Conservation (phyloP, 2,329 filamentous ascomycete species). For the Cadophora sp. region DNA sequence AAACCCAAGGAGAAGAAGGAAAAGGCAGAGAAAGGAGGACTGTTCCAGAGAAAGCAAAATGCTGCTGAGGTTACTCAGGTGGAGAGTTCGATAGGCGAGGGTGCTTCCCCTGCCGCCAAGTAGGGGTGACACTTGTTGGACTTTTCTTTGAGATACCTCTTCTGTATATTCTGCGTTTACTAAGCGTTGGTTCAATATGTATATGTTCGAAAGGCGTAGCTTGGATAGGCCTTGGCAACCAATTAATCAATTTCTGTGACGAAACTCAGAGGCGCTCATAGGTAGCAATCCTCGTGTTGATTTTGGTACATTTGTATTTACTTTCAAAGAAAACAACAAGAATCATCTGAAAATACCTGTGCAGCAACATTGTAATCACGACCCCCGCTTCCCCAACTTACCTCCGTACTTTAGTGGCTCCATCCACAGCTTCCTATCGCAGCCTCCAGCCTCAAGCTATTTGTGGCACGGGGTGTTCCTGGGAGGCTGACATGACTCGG, state of each 20-base stretch:
- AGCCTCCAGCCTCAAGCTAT: conserved; percentile 9
- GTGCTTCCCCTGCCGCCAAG: conserved; percentile 25
- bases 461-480: conserved; percentile 13
- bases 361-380: not conserved
- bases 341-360: too few relatives aligned
- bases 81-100: conserved; percentile 27
- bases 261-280: not conserved
- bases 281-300: too few relatives aligned
- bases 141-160: conserved; percentile 10
- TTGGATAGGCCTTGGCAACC: not conserved
- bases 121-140: conserved; percentile 15
- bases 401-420: not conserved
- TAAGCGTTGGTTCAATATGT: conserved; percentile 12
- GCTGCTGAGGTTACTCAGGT: conserved; percentile 20
- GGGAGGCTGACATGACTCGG: conserved; percentile 17
- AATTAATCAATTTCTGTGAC: not conserved
- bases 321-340: too few relatives aligned
- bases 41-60: conserved; percentile 34
- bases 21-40: conserved; percentile 30
- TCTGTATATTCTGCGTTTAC: conserved; percentile 10
- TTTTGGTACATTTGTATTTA: not conserved
- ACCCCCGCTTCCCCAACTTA: conserved; percentile 12
- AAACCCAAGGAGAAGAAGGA: conserved; percentile 53
- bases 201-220: conserved; percentile 10
- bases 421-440: not conserved